Evolutionary conservation across 2,329 filamentous ascomycete species (phyloP).

Genomic region (Pestalotiopsis sp.): DNA sequence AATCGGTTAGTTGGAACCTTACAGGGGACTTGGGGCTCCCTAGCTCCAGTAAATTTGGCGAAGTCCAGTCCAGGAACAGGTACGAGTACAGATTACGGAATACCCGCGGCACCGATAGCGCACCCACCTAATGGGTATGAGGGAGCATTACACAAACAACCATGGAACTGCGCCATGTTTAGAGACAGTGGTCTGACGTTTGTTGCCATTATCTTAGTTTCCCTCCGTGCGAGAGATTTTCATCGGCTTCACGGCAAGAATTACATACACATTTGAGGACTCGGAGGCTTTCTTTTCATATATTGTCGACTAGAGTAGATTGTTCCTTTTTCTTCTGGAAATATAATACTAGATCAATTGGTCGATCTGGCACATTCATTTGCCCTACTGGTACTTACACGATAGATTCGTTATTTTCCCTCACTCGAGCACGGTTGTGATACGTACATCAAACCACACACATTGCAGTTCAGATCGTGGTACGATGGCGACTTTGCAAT

Average conservation of each 20-base stretch:
- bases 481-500: constrained; percentile 47
- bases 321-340: background rate
- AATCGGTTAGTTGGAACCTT: background rate
- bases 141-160: background rate
- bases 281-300: constrained; percentile 14
- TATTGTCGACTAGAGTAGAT: background rate
- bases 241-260: background rate
- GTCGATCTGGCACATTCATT: background rate
- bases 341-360: background rate
- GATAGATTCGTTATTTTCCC: background rate
- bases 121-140: background rate
- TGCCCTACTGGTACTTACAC: background rate
- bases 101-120: background rate
- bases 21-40: background rate
- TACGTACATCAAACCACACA: background rate
- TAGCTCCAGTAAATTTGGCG: background rate
- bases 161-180: background rate
- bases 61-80: background rate
- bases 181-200: constrained; percentile 8
- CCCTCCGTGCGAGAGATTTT: background rate
- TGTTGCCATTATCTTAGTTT: background rate
- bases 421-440: background rate
- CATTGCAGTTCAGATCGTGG: background rate
- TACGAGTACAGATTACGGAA: background rate
- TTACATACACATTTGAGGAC: background rate